Evolutionary conservation across 2,329 filamentous ascomycete species (phyloP).

Genomic region (Corynespora cassiicola): DNA sequence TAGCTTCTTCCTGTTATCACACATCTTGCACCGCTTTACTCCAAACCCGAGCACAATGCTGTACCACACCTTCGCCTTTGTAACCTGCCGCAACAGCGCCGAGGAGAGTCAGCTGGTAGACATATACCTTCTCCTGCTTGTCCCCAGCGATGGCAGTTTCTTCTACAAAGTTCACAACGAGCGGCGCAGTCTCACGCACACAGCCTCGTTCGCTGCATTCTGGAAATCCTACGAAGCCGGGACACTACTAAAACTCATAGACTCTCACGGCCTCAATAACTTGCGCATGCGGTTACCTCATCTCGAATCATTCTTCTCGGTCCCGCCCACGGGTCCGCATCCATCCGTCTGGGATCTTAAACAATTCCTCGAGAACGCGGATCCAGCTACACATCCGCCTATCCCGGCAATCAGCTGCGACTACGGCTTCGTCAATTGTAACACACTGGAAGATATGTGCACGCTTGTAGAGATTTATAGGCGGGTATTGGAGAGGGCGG

Average conservation of each 20-base stretch:
- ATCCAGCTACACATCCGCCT: conserved; percentile 19
- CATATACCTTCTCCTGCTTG: conserved; percentile 22
- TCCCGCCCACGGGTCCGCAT: conserved; percentile 11
- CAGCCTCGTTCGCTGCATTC: conserved; percentile 30
- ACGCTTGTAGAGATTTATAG: conserved; percentile 34
- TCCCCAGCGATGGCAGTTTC: conserved; percentile 9
- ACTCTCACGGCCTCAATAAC: conserved; percentile 27
- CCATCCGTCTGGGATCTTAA: conserved; percentile 36
- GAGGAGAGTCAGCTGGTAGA: conserved; percentile 22
- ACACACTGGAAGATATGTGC: conserved; percentile 29
- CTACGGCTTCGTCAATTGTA: conserved; percentile 37
- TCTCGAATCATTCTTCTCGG: conserved; percentile 26
- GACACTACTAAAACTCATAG: conserved; percentile 32
- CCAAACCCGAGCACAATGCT: conserved; percentile 17
- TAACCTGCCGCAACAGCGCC: conserved; percentile 15
- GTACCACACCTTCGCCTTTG: conserved; percentile 26
- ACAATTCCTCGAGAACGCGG: conserved; percentile 29
- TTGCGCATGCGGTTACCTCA: conserved; percentile 16
- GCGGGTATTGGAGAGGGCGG: conserved; percentile 20
- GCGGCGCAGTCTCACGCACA: conserved; percentile 1
- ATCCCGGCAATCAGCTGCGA: conserved; percentile 16
- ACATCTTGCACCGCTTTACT: conserved; percentile 9
- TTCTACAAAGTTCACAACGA: conserved; percentile 12
- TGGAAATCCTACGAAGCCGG: conserved; percentile 33
- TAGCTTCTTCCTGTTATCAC: conserved; percentile 15